Evolutionary conservation across 768 basidiomycete genomes (phyloP), one percentile per base, ranked within the genome.

Genomic region (Chiua virens): DNA sequence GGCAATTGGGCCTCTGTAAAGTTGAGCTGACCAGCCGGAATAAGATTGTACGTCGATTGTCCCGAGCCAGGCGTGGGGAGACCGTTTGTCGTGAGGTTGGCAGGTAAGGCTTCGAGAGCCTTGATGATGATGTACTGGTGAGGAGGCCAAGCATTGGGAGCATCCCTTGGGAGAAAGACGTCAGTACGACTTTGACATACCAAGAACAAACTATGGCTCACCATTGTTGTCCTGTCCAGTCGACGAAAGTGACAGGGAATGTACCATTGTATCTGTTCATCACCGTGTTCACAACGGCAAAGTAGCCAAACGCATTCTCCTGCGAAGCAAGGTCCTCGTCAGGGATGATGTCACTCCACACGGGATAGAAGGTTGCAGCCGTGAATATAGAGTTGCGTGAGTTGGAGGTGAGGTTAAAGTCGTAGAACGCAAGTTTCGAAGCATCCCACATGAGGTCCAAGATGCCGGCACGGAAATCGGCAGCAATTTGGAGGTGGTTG

Each of bases 381-480:
- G 82, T 82, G 72, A 86, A 93, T 27, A 91, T 63, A 42, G 59
- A 68, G 60, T 82, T 85, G 46, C 87, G 82, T 14, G 79, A 63
- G 44, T 85, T 83, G 3, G 84, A 78, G 8, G 81, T 85, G 36
- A 86, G 67, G 66, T 92, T 91, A 71, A 88, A 97, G 69, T 96
- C 94, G 61, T 95, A 95, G 71, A 95, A 96, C 0, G 87, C 87
- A n/a, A 92, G 74, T 74, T 88, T 89, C 8, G 73, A 69, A 0
- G 82, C 57, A 63, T 96, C 89, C 93, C 94, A 97, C 69, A 83
- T 75, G 9, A 97, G 79, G 65, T 98, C 95, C 32, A 97, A 72
- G 53, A 97, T 82, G 1, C 85, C 93, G 20, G 70, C 75, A 50
- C 81, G 80, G 38, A 92, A 71, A 8, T 71, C 68, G 0, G 76